Conservation (phyloP, 225 moss, liverwort and hornwort species). For the Sphagnum tenellum region DNA sequence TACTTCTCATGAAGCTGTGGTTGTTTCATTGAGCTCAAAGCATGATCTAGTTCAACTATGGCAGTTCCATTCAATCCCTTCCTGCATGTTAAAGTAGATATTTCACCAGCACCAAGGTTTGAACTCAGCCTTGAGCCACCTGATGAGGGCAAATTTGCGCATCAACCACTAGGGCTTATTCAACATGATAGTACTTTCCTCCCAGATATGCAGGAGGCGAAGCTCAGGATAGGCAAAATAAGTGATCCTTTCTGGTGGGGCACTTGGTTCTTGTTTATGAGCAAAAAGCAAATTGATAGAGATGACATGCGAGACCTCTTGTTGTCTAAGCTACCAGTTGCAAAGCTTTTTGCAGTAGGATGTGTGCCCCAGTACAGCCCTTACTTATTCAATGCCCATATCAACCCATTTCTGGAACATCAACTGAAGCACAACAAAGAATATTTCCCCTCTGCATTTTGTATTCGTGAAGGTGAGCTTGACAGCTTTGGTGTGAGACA, state of each 20-base stretch:
- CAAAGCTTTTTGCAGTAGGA: constrained; percentile 23
- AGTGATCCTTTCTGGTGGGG: constrained; percentile 21
- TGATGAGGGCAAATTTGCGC: no score
- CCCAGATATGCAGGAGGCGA: no score
- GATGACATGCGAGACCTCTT: constrained; percentile 47
- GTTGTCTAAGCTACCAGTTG: constrained; percentile 30
- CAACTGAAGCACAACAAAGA: constrained; percentile 34
- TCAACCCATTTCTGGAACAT: constrained; percentile 22
- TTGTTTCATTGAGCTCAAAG: no score
- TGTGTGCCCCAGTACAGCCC: constrained; percentile 32
- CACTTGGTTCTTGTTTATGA: constrained; percentile 19
- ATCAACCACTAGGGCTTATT: no score
- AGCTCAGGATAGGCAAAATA: constrained; percentile 5
- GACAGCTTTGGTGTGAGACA: constrained; percentile 13
- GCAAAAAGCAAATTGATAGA: constrained; percentile 14
- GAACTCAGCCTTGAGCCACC: no score
- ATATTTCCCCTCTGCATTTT: constrained; percentile 38
- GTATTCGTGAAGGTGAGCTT: constrained; percentile 19
- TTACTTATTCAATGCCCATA: constrained; percentile 25
- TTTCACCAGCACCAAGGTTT: no score
- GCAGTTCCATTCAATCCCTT: no score
- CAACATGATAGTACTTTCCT: no score
- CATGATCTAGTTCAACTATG: no score
- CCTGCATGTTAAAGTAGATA: no score
- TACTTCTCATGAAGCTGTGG: no score